Conservation (phyloP, 2,329 filamentous ascomycete genomes). For the Calonectria honghensis region DNA sequence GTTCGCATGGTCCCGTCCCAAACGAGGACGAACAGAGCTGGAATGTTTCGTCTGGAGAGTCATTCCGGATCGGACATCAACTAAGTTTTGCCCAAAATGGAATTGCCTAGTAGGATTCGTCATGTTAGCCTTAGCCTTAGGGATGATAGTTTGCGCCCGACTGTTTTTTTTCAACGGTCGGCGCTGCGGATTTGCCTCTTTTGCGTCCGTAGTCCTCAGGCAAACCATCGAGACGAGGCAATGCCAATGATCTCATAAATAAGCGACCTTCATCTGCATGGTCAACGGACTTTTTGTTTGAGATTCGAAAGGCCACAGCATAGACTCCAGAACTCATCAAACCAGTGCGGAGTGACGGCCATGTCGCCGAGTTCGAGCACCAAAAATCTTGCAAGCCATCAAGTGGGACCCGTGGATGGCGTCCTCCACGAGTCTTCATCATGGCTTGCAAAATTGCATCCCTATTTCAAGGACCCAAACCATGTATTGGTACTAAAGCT, state of each 20-base stretch:
- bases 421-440: slow-evolving; percentile 45
- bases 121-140: slow-evolving; percentile 38
- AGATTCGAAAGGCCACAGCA: neutral
- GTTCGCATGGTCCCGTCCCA: neutral
- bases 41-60: neutral
- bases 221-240: slow-evolving; percentile 8
- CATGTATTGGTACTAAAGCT: slow-evolving; percentile 57
- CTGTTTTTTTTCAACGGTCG: too few relatives aligned
- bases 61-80: slow-evolving; percentile 18
- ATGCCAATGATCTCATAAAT: slow-evolving; percentile 9
- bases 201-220: neutral
- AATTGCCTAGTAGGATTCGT: slow-evolving; percentile 29
- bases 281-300: too few relatives aligned
- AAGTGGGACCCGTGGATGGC: neutral
- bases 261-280: neutral
- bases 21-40: neutral
- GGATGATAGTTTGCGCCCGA: neutral
- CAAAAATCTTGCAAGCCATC: slow-evolving; percentile 12
- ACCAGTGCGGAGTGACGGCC: neutral
- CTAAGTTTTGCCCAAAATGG: slow-evolving; percentile 31
- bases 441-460: slow-evolving; percentile 57
- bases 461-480: slow-evolving; percentile 55
- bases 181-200: neutral
- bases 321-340: too few relatives aligned
- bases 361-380: slow-evolving; percentile 43